Percentiles rank a stretch among this genome's conserved stretches.
These are phyloP conservation scores for Strobilomyces confusus DNA, from an alignment of 768 basidiomycete species.

Conservation along the genomic window DNA sequence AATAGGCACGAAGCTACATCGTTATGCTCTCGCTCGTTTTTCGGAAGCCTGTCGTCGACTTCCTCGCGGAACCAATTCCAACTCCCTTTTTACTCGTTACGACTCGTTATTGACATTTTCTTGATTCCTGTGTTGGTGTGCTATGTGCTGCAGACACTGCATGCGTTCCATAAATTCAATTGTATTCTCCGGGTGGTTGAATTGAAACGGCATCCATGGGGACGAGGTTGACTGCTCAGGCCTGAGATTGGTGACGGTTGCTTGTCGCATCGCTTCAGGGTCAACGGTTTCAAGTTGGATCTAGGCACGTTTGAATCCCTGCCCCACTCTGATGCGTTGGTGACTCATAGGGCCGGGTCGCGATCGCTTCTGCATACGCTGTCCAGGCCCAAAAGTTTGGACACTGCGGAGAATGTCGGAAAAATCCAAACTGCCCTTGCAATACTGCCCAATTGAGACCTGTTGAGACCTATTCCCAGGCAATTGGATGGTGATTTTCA, in stretches of 20 bases:
- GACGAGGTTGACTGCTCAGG: neutral
- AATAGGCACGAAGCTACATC: constrained; percentile 20
- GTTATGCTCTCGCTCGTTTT: constrained; percentile 27
- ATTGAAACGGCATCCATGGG: constrained; percentile 1
- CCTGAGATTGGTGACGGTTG: neutral
- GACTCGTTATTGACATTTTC: constrained; percentile 21
- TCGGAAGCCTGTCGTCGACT: constrained; percentile 4
- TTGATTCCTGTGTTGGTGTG: constrained; percentile 14
- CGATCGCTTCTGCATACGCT: neutral
- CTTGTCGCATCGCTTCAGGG: neutral
- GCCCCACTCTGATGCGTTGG: neutral
- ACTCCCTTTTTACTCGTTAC: constrained; percentile 13
- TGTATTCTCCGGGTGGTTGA: constrained; percentile 20
- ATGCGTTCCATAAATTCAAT: constrained; percentile 6
- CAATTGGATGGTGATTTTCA: no score
- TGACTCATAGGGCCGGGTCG: neutral
- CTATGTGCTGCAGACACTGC: constrained; percentile 7
- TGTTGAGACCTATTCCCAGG: no score
- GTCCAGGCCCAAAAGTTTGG: no score
- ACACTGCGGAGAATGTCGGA: no score
- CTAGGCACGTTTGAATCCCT: neutral
- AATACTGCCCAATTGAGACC: no score
- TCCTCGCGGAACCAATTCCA: constrained; percentile 7
- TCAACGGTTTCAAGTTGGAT: neutral
- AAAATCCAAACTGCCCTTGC: no score